Base-by-base conservation (phyloP, 345 rosid genomes). In the Mangifera indica region DNA sequence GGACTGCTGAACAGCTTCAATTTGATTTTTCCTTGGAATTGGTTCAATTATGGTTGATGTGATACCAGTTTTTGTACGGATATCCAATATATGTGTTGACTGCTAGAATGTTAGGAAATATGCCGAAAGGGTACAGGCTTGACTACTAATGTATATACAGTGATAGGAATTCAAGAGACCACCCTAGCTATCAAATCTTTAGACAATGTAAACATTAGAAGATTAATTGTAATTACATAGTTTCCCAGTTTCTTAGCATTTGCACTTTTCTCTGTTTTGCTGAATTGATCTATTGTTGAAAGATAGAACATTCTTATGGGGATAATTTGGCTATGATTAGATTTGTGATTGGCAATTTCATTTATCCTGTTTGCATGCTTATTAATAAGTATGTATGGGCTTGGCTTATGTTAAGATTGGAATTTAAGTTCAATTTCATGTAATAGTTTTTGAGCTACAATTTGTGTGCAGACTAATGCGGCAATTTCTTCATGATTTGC, bases 1-100 rank as follows among this genome's bases (percentile, higher is more conserved):
- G 54, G 83, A 84, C 70, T 95, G 98, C 83, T 91, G 80, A 90
- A 68, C 61, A 65, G 60, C 67, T 54, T 56, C 15, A 11, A 13
- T 37, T 7, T 37, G 42, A 37, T 37, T 37, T 37, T 37, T 7
- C 5, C 42, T 14, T 46, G 37, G 44, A 46, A 15, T 68, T 54
- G 22, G 13, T 24, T 34, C 25, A 24, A 8, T 20, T 53, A 52
- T n/a, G 21, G 51, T 25, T 25, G 60, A 37, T 63, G 11, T 18
- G 44, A 1, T 21, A 8, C 46, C 57, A 60, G 58, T 61, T 25
- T 57, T 55, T 61, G 9, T 22, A 51, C 21, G 46, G 54, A 22
- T 45, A 7, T 8, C 49, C 5, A 6, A 32, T 49, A 5, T 1
- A 17, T 22, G 14, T 70, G 9, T 69, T 37, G 17, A 51, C 45